phyloP scores from a whole-genome alignment of 371 early-diverging fungal species.

The Zopfochytrium polystomum region DNA sequence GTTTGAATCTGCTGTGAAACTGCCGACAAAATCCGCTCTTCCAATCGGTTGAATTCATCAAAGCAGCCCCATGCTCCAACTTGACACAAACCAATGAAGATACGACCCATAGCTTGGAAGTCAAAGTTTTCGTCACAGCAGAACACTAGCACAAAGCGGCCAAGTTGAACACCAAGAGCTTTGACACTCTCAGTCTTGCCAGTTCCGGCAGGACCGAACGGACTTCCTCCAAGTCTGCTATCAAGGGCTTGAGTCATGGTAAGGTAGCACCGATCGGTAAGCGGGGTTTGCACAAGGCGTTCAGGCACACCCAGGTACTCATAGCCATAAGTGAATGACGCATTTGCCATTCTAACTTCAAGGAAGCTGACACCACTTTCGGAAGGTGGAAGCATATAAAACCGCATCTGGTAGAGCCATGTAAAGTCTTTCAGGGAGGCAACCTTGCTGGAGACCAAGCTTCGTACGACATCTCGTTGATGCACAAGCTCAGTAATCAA shows the following conservation, averaged over 20 bases:
- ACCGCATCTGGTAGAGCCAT: conserved; percentile 98
- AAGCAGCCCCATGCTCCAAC: conserved; percentile 99
- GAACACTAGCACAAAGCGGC: conserved; percentile 96
- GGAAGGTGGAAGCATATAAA: conserved; percentile 69
- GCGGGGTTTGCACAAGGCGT: conserved; percentile 94
- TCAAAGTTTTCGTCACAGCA: conserved; percentile 99
- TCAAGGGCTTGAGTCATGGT: conserved; percentile 96
- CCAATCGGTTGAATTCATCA: conserved; percentile 97
- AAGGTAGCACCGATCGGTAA: conserved; percentile 96
- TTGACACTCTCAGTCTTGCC: conserved; percentile 99
- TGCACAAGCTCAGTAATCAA: conserved; percentile 97
- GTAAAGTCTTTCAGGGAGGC: conserved; percentile 73
- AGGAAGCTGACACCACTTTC: conserved; percentile 73
- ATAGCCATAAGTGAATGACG: conserved; percentile 90
- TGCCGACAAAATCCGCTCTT: conserved; percentile 95
- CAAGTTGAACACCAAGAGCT: conserved; percentile 92
- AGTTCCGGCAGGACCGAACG: conserved; percentile 95
- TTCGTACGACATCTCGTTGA: conserved; percentile 90
- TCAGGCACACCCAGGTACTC: conserved; percentile 97
- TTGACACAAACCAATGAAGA: conserved; percentile 96
- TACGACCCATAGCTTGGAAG: conserved; percentile 99
- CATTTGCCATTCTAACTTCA: conserved; percentile 88
- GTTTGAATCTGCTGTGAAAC: conserved; percentile 98
- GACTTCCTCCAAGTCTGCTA: conserved; percentile 89
- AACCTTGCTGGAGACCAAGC: conserved; percentile 59